Evolutionary conservation across 352 stramenopile genomes (phyloP), one percentile per base, ranked within the genome.

Genomic region (Globisporangium nunn): DNA sequence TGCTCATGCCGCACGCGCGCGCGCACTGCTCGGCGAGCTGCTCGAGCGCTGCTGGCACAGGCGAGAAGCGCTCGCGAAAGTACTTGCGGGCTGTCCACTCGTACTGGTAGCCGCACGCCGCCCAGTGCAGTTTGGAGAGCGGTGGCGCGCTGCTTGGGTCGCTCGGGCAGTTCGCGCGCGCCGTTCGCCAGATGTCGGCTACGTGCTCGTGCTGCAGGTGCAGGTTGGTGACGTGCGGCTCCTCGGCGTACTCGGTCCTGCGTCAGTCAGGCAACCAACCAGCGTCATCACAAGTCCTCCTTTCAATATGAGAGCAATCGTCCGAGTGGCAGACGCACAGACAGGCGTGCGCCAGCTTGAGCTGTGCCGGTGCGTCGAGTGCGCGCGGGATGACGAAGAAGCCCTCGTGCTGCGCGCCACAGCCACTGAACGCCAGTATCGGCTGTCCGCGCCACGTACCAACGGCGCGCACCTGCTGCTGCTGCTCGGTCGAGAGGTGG

Each of bases 81-180:
- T 93, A 93, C 60, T 82, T 80, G 48, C 83, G 68, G 30, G 70
- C 70, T 2, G 78, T 91, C 83, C 83, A 93, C 62, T 93, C 75
- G 70, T 93, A 93, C 62, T 93, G 83, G 50, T 81, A 91, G 33
- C 83, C 83, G 2, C 69, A 73, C 5, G 81, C 78, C 11, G 74
- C 74, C 83, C 83, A 93, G 43, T 83, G 78, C 41, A 93, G 68
- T 54, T 87, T 91, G 11, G 63, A 60, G n/a, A 93, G 70, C 45
- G 64, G 56, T 11, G 69, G 64, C 23, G 60, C 71, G 43, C 69
- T 64, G 48, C 72, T 48, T 12, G 80, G 71, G 40, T 92, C 58
- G 0, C 56, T 17, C 6, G 74, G 61, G 35, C 76, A 54, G n/a
- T 63, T 71, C 17, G 58, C 41, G 7, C 68, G 58, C 30, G 80